A percentile compares a stretch with the other conserved stretches of the same genome.
These are phyloP conservation scores for Fusarium sp. DNA, from an alignment of 2,329 filamentous ascomycete species.

Conservation along the genomic window DNA sequence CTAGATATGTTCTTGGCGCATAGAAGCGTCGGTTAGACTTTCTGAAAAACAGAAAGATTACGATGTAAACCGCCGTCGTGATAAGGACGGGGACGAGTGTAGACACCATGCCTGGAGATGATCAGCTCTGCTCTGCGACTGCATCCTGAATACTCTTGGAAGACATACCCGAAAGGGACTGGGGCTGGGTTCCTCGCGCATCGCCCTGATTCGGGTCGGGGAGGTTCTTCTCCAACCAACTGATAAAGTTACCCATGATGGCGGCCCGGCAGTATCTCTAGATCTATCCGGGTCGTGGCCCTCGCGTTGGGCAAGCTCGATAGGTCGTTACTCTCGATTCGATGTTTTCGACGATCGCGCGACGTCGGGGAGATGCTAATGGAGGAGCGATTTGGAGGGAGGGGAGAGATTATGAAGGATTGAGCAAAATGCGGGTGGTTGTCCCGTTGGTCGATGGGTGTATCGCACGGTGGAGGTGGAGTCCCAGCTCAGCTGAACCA, in stretches of 20 bases:
- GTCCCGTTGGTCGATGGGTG: slow-evolving; percentile 1
- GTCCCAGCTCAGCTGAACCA: not conserved
- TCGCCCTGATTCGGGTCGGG: slow-evolving; percentile 42
- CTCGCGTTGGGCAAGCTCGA: slow-evolving; percentile 8
- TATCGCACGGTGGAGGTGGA: slow-evolving; percentile 2
- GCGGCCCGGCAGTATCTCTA: slow-evolving; percentile 27
- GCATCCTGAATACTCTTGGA: not conserved
- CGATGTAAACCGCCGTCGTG: slow-evolving; percentile 61
- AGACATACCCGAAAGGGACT: slow-evolving; percentile 51
- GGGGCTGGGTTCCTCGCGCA: slow-evolving; percentile 42
- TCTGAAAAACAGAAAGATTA: slow-evolving; percentile 63
- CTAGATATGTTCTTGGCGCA: slow-evolving; percentile 64
- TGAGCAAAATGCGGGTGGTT: slow-evolving; percentile 3
- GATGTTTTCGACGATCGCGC: slow-evolving; percentile 3
- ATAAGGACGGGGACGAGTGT: slow-evolving; percentile 66
- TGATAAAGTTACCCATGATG: slow-evolving; percentile 54
- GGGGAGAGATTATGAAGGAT: slow-evolving; percentile 10
- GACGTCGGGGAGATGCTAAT: slow-evolving; percentile 2
- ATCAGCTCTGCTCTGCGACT: slow-evolving; percentile 10
- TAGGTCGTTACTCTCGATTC: slow-evolving; percentile 4
- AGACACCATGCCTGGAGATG: slow-evolving; percentile 54
- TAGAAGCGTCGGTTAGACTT: slow-evolving; percentile 65
- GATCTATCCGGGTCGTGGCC: slow-evolving; percentile 9
- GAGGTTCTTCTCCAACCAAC: slow-evolving; percentile 52
- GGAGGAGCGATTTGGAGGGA: slow-evolving; percentile 13